phyloP scores from a whole-genome alignment of 768 basidiomycete species.

The Tephrocybe rancida region DNA sequence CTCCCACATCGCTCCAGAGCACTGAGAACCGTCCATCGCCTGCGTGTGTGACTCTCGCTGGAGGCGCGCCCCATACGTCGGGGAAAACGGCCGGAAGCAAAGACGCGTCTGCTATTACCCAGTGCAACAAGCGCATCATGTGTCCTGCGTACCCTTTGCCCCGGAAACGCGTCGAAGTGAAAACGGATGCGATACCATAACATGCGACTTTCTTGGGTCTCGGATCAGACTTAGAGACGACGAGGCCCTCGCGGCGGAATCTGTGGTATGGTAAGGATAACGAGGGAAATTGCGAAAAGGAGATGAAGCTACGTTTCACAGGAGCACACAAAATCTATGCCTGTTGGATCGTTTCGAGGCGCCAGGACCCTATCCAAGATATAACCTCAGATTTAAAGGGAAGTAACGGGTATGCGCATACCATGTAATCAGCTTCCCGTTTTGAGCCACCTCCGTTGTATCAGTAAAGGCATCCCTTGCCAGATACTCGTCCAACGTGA shows the following conservation, averaged over 20 bases:
- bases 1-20: slow-evolving; percentile 57
- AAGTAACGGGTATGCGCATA: neutral
- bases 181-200: slow-evolving; percentile 61
- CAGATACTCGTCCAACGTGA: slow-evolving; percentile 48
- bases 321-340: slow-evolving; percentile 58
- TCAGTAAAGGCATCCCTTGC: slow-evolving; percentile 42
- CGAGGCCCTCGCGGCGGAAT: slow-evolving; percentile 30
- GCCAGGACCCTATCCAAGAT: slow-evolving; percentile 53
- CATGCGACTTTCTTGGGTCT: slow-evolving; percentile 35
- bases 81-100: slow-evolving; percentile 27
- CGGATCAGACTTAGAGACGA: slow-evolving; percentile 21
- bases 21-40: slow-evolving; percentile 48
- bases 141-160: slow-evolving; percentile 59
- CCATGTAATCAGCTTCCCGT: slow-evolving; percentile 39
- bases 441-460: slow-evolving; percentile 40
- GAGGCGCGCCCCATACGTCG: slow-evolving; percentile 47
- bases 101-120: slow-evolving; percentile 43
- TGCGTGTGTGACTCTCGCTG: slow-evolving; percentile 30
- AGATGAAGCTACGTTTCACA: slow-evolving; percentile 59
- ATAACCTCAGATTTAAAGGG: neutral
- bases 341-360: slow-evolving; percentile 48
- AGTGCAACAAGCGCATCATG: slow-evolving; percentile 69
- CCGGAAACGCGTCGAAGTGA: slow-evolving; percentile 50
- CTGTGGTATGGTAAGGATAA: slow-evolving; percentile 16
- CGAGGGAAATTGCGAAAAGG: neutral